Percentiles rank a stretch among this genome's conserved stretches.
These are phyloP conservation scores for Colletotrichum plurivorum DNA, from an alignment of 2,329 filamentous ascomycete genomes.

Conservation along the genomic window DNA sequence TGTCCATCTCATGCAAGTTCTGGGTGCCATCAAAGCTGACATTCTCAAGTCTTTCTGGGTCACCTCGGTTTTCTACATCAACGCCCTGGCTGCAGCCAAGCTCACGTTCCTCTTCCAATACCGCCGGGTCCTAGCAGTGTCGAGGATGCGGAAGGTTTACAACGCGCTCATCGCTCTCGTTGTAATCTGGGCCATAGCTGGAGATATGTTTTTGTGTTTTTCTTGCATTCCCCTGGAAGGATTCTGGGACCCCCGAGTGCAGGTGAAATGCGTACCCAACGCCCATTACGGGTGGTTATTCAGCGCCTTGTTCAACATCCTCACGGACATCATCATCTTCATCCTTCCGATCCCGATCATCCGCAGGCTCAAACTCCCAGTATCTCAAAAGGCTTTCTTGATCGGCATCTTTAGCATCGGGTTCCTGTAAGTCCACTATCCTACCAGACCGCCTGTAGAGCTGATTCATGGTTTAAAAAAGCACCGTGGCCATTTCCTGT, in stretches of 20 bases:
- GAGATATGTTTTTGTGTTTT: background rate
- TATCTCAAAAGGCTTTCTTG: slow-evolving; percentile 14
- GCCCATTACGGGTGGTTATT: slow-evolving; percentile 2
- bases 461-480: background rate
- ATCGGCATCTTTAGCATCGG: slow-evolving; percentile 13
- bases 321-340: slow-evolving; percentile 10
- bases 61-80: background rate
- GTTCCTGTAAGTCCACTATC: slow-evolving; percentile 5
- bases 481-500: slow-evolving; percentile 3
- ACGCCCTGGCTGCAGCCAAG: background rate
- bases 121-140: slow-evolving; percentile 7
- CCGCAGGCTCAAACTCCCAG: slow-evolving; percentile 4
- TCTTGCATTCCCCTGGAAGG: slow-evolving; percentile 2
- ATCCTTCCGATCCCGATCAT: slow-evolving; percentile 3
- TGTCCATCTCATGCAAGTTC: background rate
- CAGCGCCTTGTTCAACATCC: slow-evolving; percentile 9
- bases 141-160: slow-evolving; percentile 6
- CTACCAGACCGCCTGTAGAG: too few species aligned
- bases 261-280: slow-evolving; percentile 11
- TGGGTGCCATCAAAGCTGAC: background rate
- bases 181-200: background rate
- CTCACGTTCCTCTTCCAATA: slow-evolving; percentile 5
- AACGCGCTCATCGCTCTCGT: slow-evolving; percentile 3
- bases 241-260: slow-evolving; percentile 2
- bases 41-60: background rate